These are phyloP conservation scores for Rhodotorula sphaerocarpa DNA, from an alignment of 768 basidiomycete species.

Conservation along the genomic window DNA sequence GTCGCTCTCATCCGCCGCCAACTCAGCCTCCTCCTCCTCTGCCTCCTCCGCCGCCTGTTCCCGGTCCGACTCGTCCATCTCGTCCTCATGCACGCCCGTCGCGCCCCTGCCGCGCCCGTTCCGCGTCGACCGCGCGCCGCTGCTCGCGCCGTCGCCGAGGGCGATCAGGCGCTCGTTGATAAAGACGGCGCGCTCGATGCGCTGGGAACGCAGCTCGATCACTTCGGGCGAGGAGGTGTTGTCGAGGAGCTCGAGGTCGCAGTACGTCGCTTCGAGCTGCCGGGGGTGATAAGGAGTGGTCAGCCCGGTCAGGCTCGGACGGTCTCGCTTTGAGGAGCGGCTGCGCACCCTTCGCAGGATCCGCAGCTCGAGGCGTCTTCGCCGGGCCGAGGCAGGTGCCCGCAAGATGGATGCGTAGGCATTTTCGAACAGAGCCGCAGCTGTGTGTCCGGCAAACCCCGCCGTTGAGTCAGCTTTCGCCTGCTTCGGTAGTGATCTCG, in stretches of 20 bases:
- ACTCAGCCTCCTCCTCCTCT: conserved; percentile 10
- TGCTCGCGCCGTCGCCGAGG: conserved; percentile 61
- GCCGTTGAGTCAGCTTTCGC: no score
- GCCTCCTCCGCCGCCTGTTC: conserved; percentile 13
- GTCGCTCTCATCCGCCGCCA: conserved; percentile 1
- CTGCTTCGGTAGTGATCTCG: no score
- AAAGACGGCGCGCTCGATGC: conserved; percentile 33
- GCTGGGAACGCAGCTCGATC: conserved; percentile 19
- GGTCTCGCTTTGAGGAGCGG: no score
- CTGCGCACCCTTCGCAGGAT: conserved; percentile 24
- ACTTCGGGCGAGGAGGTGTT: conserved; percentile 28
- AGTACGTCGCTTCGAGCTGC: conserved; percentile 34
- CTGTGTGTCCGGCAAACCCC: no score
- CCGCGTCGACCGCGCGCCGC: no score
- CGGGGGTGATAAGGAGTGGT: not conserved
- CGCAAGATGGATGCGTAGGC: conserved; percentile 31
- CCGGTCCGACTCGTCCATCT: not conserved
- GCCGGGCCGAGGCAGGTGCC: not conserved
- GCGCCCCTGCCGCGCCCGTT: no score
- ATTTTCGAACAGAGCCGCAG: conserved; percentile 35
- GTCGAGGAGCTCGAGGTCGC: conserved; percentile 32
- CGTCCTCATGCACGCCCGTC: conserved; percentile 9
- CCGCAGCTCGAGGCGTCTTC: conserved; percentile 17
- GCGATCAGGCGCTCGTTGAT: conserved; percentile 30
- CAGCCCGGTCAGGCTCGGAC: not conserved